phyloP scores from a whole-genome alignment of 306 rosid species.

The Vigna angularis region DNA sequence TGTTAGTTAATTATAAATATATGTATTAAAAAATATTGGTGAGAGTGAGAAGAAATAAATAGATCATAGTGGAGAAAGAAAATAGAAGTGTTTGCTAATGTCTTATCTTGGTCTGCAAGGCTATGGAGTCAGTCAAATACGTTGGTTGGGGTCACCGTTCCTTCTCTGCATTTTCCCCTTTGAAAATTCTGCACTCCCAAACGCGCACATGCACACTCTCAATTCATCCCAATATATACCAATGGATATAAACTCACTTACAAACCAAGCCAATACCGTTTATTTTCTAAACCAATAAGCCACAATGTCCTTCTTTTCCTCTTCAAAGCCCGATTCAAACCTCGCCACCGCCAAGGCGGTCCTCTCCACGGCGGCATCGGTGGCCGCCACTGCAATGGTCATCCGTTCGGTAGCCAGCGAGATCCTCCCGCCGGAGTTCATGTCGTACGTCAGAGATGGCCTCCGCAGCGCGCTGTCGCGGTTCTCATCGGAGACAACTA shows the following conservation, averaged over 20 bases:
- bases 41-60: too few relatives aligned
- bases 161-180: background rate
- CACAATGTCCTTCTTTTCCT: conserved; percentile 15
- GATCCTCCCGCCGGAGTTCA: conserved; percentile 60
- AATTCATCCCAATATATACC: background rate
- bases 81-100: background rate
- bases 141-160: background rate
- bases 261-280: background rate
- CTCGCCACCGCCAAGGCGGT: conserved; percentile 62
- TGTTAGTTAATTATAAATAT: too few relatives aligned
- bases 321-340: conserved; percentile 47
- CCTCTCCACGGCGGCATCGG: conserved; percentile 64
- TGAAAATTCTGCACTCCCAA: background rate
- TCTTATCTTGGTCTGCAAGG: background rate
- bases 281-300: background rate
- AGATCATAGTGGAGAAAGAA: background rate
- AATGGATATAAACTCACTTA: too few relatives aligned
- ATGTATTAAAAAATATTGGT: too few relatives aligned
- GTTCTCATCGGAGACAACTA: conserved; percentile 63
- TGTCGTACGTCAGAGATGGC: conserved; percentile 37
- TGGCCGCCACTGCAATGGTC: conserved; percentile 65
- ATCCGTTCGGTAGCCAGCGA: conserved; percentile 61
- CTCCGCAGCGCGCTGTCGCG: conserved; percentile 40
- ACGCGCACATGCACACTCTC: background rate
- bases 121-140: background rate